These are phyloP conservation scores for Dictyostelium purpureum DNA, from an alignment of 78 protist genomes.

Conservation along the genomic window DNA sequence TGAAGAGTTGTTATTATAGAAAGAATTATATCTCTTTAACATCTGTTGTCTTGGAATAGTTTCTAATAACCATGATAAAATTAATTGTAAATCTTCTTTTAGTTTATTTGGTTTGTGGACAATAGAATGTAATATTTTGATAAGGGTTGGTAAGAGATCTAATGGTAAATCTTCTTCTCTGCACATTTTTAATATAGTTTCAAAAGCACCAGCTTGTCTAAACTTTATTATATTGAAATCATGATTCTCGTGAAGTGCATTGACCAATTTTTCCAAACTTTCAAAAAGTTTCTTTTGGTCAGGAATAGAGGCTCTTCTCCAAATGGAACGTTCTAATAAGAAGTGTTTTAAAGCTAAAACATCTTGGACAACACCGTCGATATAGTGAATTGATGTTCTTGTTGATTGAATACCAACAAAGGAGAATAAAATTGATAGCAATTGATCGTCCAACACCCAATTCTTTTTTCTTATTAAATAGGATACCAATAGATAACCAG, in stretches of 20 bases:
- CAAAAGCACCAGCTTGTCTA: conserved; percentile 77
- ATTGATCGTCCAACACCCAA: conserved; percentile 49
- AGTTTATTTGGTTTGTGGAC: conserved; percentile 13
- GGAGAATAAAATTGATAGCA: conserved; percentile 43
- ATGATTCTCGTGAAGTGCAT: conserved; percentile 48
- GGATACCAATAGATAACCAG: conserved; percentile 67
- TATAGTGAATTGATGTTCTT: conserved; percentile 43
- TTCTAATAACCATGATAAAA: conserved; percentile 50
- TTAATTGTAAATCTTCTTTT: conserved; percentile 45
- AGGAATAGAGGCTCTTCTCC: conserved; percentile 57
- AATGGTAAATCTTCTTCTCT: conserved; percentile 63
- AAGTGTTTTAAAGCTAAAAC: conserved; percentile 64
- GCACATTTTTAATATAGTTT: conserved; percentile 57
- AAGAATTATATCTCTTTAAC: background rate
- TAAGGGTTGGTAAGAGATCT: conserved; percentile 15
- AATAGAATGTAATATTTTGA: conserved; percentile 33
- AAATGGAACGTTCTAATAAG: conserved; percentile 62
- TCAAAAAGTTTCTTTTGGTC: conserved; percentile 70
- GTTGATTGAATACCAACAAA: conserved; percentile 60
- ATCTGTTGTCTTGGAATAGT: conserved; percentile 21
- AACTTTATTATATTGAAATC: conserved; percentile 57
- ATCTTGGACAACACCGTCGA: conserved; percentile 65
- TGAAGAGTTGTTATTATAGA: background rate
- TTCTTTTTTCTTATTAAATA: conserved; percentile 43
- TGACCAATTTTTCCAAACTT: conserved; percentile 37